Conservation (phyloP, 1,284 basidiomycete species). For the Puccinia coronata region DNA sequence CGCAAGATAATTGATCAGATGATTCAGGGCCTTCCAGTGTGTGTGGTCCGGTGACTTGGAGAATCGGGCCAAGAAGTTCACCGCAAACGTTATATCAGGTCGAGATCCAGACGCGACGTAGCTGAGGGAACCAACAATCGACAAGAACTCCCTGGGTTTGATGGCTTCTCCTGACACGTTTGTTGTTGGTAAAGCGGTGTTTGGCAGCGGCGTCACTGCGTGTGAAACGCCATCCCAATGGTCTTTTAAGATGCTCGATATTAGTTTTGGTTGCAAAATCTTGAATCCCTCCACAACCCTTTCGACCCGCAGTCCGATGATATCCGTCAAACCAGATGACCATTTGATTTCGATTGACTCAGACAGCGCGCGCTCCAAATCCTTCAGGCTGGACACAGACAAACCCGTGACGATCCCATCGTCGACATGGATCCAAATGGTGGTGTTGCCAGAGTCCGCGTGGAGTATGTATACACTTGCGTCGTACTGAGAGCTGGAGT, state of each 20-base stretch:
- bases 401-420: background rate
- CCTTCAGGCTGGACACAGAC: background rate
- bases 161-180: background rate
- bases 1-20: slow-evolving; percentile 1
- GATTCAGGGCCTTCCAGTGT: background rate
- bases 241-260: background rate
- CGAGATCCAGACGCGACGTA: background rate
- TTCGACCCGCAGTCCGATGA: background rate
- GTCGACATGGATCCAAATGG: slow-evolving; percentile 26
- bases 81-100: slow-evolving; percentile 1
- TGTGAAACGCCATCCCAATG: background rate
- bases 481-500: background rate
- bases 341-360: background rate
- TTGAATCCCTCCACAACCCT: background rate
- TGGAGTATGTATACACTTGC: background rate
- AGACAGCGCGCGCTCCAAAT: background rate
- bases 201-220: background rate
- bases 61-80: background rate
- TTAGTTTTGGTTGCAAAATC: background rate
- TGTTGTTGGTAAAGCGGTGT: background rate
- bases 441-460: no score
- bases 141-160: background rate
- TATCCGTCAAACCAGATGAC: background rate
- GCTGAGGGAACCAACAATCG: slow-evolving; percentile 14
- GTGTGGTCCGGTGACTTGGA: background rate